Evolutionary conservation across 1,284 basidiomycete species (phyloP), one percentile per base, ranked within the genome.

Genomic region (Garcileccinum viscosum): DNA sequence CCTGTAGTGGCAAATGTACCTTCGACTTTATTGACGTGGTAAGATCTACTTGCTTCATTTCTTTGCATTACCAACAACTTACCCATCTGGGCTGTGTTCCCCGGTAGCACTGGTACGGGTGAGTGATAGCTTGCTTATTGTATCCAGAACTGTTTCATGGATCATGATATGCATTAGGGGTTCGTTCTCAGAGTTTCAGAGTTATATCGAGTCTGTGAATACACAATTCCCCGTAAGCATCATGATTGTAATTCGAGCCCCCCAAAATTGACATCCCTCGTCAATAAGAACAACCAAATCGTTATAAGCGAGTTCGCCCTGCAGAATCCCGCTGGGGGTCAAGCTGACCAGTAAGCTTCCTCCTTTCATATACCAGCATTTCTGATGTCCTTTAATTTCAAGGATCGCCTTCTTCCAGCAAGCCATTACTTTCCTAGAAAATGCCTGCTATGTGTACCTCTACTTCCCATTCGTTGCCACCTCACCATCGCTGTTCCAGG

Each of bases 391-490:
- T 11, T n/a, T n/a, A n/a, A n/a, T n/a, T 33, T 42, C 50, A 64
- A 80, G 81, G 69, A 40, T 79, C n/a, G 0, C 66, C n/a, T 82
- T 82, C 67, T 81, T 81, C 71, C 11, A 72, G 62, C 69, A 78
- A 22, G 80, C 80, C 1, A 77, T 82, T 14, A 0, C 72, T 6
- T 81, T 80, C 73, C 75, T 81, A 9, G 82, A 82, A 56, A n/a
- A 37, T 5, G 70, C 75, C 2, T 40, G 72, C 50, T 81, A 77
- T 24, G 76, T 81, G n/a, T n/a, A 67, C 4, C 75, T 83, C 47
- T 82, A 83, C 70, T 81, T 83, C 74, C 80, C 80, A 61, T 81
- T 81, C 69, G 22, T 82, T 47, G 81, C 80, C 11, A 76, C 74
- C 4, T 69, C 76, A 19, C 74, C 80, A 1, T 50, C 71, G 17